A percentile compares a stretch with the other conserved stretches of the same genome.
These are phyloP conservation scores for Corylus avellana DNA, from an alignment of 306 rosid genomes.

Conservation along the genomic window DNA sequence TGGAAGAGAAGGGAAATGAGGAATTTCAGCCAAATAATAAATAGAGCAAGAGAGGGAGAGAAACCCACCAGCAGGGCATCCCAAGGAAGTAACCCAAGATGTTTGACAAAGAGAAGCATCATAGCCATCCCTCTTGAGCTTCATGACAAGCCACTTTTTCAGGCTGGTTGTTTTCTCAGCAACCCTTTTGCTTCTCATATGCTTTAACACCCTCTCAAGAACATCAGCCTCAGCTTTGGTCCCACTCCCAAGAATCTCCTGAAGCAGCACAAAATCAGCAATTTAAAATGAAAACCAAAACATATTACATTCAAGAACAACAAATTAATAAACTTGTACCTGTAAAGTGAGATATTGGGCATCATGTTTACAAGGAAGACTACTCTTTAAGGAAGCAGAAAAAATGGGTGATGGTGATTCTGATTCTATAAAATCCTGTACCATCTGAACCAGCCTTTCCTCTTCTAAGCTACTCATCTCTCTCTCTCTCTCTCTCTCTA, in stretches of 20 bases:
- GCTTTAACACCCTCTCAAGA: conserved; percentile 44
- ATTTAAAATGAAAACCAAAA: neutral
- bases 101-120: conserved; percentile 61
- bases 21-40: neutral
- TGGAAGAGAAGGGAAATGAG: neutral
- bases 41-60: neutral
- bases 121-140: conserved; percentile 55
- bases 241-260: conserved; percentile 60
- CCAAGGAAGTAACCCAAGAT: conserved; percentile 62
- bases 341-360: conserved; percentile 46
- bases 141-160: conserved; percentile 51
- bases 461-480: conserved; percentile 68
- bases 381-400: conserved; percentile 39
- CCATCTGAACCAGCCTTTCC: conserved; percentile 58
- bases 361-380: conserved; percentile 33
- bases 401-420: conserved; percentile 37
- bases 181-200: conserved; percentile 38
- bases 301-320: neutral
- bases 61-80: conserved; percentile 66
- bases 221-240: conserved; percentile 42
- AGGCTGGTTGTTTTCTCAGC: conserved; percentile 33
- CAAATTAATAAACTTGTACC: conserved; percentile 24
- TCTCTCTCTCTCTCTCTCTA: neutral
- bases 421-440: conserved; percentile 72
- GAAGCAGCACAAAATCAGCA: conserved; percentile 5